Evolutionary conservation across 768 basidiomycete species (phyloP).

Genomic region (Russula olivacea): DNA sequence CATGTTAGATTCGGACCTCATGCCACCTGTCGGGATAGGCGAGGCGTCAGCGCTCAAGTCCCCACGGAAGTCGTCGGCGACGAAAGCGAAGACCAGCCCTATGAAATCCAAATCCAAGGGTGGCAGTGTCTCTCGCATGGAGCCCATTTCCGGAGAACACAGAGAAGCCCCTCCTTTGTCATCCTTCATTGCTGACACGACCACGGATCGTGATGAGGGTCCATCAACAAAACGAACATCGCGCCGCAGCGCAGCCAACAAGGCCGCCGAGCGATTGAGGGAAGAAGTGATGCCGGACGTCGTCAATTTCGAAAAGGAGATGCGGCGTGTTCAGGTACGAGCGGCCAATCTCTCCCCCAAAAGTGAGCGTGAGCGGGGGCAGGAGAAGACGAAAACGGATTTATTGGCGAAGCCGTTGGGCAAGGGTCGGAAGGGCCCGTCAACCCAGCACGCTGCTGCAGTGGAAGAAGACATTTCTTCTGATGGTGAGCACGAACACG

Average conservation of each 20-base stretch:
- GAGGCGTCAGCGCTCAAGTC: slow-evolving; percentile 1
- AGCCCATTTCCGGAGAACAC: background rate
- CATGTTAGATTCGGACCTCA: slow-evolving; percentile 15
- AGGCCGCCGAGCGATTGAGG: too few relatives aligned
- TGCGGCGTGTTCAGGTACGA: too few relatives aligned
- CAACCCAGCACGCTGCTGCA: too few relatives aligned
- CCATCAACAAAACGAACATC: slow-evolving; percentile 25
- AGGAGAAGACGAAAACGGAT: too few relatives aligned
- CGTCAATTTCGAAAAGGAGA: too few relatives aligned
- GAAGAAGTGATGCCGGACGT: too few relatives aligned
- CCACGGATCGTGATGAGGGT: slow-evolving; percentile 15
- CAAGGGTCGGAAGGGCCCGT: too few relatives aligned
- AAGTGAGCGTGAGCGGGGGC: too few relatives aligned
- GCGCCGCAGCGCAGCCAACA: too few relatives aligned
- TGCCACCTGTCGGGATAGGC: slow-evolving; percentile 19
- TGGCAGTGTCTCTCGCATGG: too few relatives aligned
- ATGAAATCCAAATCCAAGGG: slow-evolving; percentile 9
- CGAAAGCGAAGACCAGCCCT: slow-evolving; percentile 9
- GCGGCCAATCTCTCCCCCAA: too few relatives aligned
- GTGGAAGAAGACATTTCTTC: slow-evolving; percentile 10
- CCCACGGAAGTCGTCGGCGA: slow-evolving; percentile 2
- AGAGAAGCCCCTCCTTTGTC: background rate
- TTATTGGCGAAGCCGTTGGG: too few relatives aligned
- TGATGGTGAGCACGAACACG: slow-evolving; percentile 14
- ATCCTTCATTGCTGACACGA: slow-evolving; percentile 26